These are phyloP conservation scores for Flueggea neowawraea DNA, from an alignment of 441 rosid species.

Conservation along the genomic window DNA sequence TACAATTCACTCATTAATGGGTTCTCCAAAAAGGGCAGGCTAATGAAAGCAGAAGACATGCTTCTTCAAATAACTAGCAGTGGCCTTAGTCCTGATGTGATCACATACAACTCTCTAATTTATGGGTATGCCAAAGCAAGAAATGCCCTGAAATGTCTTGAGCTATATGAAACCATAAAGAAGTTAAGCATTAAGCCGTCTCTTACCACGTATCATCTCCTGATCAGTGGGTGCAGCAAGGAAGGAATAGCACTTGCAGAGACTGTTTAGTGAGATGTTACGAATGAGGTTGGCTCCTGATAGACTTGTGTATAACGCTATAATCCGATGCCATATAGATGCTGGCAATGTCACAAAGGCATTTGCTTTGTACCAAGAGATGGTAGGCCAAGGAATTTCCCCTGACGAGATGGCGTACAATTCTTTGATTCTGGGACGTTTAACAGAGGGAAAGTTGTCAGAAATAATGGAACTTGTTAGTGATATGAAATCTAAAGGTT, in stretches of 20 bases:
- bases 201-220: too few relatives aligned
- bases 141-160: too few relatives aligned
- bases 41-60: slow-evolving; percentile 62
- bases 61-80: slow-evolving; percentile 37
- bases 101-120: slow-evolving; percentile 68
- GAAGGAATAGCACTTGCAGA: too few relatives aligned
- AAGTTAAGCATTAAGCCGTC: too few relatives aligned
- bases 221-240: too few relatives aligned
- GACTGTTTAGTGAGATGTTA: slow-evolving; percentile 55
- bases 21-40: slow-evolving; percentile 45
- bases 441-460: slow-evolving; percentile 39
- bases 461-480: slow-evolving; percentile 39
- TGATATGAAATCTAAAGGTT: slow-evolving; percentile 49
- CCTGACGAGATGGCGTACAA: slow-evolving; percentile 62
- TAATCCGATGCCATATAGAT: slow-evolving; percentile 55
- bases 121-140: too few relatives aligned
- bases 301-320: slow-evolving; percentile 41
- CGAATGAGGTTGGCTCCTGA: slow-evolving; percentile 50
- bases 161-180: too few relatives aligned
- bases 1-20: slow-evolving; percentile 70
- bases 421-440: slow-evolving; percentile 53
- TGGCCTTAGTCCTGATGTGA: slow-evolving; percentile 58
- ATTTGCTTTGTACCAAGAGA: slow-evolving; percentile 46
- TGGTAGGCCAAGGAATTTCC: slow-evolving; percentile 43
- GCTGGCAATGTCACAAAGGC: too few relatives aligned